Evolutionary conservation across 139 green algal genomes (phyloP), one percentile per base, ranked within the genome.

Genomic region (Asterochloris sp.): DNA sequence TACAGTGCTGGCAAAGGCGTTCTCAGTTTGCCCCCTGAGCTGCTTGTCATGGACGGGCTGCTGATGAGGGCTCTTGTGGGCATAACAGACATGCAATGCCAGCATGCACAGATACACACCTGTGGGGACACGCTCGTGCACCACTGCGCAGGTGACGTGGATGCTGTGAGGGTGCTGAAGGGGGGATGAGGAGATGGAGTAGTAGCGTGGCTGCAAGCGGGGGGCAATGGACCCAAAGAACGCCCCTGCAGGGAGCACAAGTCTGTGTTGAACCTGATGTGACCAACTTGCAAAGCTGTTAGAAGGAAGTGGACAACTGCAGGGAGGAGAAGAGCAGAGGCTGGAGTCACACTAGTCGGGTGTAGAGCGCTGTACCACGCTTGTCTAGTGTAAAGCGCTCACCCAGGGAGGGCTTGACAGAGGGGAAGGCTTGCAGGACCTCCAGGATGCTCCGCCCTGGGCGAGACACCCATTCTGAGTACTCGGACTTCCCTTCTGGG

Each of bases 201-300:
- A 98, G 90, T 92, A 98, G 74, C 96, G 89, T 16, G 92, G 91
- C 77, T 96, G 92, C 84, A 99, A 86, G 69, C 91, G 90, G 0
- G 92, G 92, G 1, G 90, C 90, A 10, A 99, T 91, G 82, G 73
- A 84, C 79, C 86, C 96, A 83, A 98, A 98, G 82, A 98, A 99
- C 13, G 92, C 90, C 62, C 94, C 87, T 90, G 83, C 83, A 83
- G 60, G 60, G 17, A 73, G 26, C 13, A n/a, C 63, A 82, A 62
- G 16, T 1, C 26, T 81, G 21, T 63, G 74, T n/a, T 66, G 74
- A 68, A 13, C 11, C 17, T 14, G 23, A 68, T 2, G 1, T 68
- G 38, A 66, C 74, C 24, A 28, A 79, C 15, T 15, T 26, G 23
- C 2, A 24, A 73, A 73, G 66, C 66, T 60, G 71, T 62, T 19